A percentile compares a stretch with the other conserved stretches of the same genome.
phyloP scores from a whole-genome alignment of 2,329 filamentous ascomycete genomes.

The Diplodia sapinea region DNA sequence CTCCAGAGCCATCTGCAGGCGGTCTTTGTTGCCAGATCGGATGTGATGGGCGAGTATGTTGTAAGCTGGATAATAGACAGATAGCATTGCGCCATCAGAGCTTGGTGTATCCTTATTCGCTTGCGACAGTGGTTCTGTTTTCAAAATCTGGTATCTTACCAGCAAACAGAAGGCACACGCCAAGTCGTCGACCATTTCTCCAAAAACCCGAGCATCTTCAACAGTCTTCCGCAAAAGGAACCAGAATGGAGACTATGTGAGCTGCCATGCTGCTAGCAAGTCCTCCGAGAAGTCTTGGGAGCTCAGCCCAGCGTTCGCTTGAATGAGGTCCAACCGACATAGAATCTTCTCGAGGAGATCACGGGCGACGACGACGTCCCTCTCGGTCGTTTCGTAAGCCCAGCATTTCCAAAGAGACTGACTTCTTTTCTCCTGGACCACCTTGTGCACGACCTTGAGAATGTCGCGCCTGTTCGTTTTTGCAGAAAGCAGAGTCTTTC shows the following conservation, averaged over 20 bases:
- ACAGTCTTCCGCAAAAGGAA: background rate
- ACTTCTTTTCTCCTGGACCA: background rate
- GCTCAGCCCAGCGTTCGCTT: background rate
- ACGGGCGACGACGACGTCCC: background rate
- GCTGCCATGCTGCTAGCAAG: background rate
- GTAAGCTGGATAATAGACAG: too few relatives aligned
- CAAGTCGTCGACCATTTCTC: slow-evolving; percentile 5
- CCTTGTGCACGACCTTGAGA: background rate
- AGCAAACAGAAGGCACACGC: background rate
- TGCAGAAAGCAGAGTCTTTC: background rate
- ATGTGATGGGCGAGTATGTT: too few relatives aligned
- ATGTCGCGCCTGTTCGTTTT: background rate
- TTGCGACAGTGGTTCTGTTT: background rate
- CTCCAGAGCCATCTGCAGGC: too few relatives aligned
- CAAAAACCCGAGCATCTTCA: background rate
- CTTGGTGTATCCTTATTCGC: too few relatives aligned
- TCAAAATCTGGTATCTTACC: background rate
- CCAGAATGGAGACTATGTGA: slow-evolving; percentile 4
- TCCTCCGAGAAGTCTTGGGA: background rate
- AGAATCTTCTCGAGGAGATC: background rate
- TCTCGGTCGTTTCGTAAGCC: background rate
- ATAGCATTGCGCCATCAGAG: background rate
- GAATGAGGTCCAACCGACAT: background rate
- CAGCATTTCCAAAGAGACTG: background rate
- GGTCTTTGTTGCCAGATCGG: too few relatives aligned